These are phyloP conservation scores for Pharus latifolius DNA, from an alignment of 176 grass and related monocot species.

Conservation along the genomic window DNA sequence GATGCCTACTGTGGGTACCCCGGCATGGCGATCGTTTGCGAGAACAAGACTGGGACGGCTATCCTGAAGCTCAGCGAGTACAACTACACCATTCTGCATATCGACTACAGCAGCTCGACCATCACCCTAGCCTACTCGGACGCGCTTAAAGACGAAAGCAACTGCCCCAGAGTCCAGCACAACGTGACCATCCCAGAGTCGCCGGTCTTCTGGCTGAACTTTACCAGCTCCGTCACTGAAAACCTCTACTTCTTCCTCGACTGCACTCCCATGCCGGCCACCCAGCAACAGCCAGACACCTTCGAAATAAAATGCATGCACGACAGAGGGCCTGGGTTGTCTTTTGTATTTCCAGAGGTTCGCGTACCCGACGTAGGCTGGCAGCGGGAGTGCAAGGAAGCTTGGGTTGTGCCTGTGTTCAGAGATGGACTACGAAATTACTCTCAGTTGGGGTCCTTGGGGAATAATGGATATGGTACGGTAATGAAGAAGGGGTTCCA, in stretches of 20 bases:
- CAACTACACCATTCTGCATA: conserved; percentile 16
- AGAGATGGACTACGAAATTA: no score
- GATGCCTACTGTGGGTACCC: conserved; percentile 36
- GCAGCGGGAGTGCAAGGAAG: background rate
- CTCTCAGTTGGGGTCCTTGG: no score
- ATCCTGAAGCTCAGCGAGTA: background rate
- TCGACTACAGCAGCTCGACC: conserved; percentile 20
- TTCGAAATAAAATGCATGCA: background rate
- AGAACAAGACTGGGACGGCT: background rate
- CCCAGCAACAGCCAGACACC: accelerated
- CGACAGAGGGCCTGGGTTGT: accelerated
- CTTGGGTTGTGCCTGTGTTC: conserved; percentile 11
- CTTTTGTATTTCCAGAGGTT: background rate
- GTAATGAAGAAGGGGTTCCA: conserved; percentile 32
- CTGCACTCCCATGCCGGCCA: background rate
- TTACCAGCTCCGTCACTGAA: background rate
- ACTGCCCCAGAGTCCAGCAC: conserved; percentile 19
- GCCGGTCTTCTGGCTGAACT: background rate
- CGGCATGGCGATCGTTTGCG: conserved; percentile 22
- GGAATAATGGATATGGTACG: background rate
- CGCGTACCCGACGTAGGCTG: background rate
- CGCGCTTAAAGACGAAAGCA: background rate
- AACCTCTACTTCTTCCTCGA: conserved; percentile 29
- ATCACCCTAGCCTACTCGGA: conserved; percentile 13
- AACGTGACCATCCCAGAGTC: conserved; percentile 31